Evolutionary conservation across 768 basidiomycete species (phyloP).

Genomic region (Russula emetica): DNA sequence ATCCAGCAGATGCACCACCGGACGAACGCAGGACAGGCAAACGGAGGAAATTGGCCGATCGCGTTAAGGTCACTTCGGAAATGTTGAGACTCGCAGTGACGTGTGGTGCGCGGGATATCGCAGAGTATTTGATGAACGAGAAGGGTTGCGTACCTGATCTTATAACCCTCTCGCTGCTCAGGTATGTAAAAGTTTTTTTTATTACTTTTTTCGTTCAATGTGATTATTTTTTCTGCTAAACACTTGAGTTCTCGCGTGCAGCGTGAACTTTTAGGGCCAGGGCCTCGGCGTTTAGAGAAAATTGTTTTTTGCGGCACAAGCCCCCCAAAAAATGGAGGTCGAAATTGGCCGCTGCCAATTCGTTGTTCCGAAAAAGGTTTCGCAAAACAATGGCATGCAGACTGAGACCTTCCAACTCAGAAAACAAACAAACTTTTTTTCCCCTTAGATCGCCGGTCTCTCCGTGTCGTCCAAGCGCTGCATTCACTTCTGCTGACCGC

Average conservation of each 20-base stretch:
- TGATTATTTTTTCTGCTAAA: not conserved
- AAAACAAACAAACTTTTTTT: too few relatives aligned
- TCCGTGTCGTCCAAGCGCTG: too few relatives aligned
- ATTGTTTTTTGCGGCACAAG: too few relatives aligned
- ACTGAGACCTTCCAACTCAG: too few relatives aligned
- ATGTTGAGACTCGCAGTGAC: conserved; percentile 68
- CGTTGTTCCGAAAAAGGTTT: too few relatives aligned
- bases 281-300: too few relatives aligned
- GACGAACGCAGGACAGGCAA: conserved; percentile 36
- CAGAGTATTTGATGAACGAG: conserved; percentile 63
- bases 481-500: too few relatives aligned
- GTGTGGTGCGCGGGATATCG: conserved; percentile 61
- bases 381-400: too few relatives aligned
- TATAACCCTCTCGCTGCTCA: conserved; percentile 44
- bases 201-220: not conserved
- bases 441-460: too few relatives aligned
- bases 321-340: too few relatives aligned
- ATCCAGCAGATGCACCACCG: conserved; percentile 35
- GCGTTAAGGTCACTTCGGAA: conserved; percentile 47
- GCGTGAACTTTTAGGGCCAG: not conserved
- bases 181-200: not conserved
- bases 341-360: too few relatives aligned
- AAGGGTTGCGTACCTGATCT: conserved; percentile 73
- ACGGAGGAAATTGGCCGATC: conserved; percentile 54
- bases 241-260: not conserved